phyloP scores from a whole-genome alignment of 768 basidiomycete species.

The Russula sp. region DNA sequence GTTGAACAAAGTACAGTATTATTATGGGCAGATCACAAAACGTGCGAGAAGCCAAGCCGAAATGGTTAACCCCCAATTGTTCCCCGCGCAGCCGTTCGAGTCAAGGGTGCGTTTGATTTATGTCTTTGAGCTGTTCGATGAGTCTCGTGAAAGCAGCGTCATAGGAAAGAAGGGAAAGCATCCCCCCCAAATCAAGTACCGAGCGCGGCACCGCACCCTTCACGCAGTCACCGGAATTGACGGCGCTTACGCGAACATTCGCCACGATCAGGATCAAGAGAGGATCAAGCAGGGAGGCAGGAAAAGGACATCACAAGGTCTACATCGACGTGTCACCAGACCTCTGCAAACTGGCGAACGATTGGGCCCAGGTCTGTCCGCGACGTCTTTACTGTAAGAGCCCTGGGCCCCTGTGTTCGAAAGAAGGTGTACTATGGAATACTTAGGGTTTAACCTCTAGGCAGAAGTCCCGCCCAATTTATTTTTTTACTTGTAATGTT shows the following conservation, averaged over 20 bases:
- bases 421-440: background rate
- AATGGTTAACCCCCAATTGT: too few relatives aligned
- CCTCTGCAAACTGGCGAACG: background rate
- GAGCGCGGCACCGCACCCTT: background rate
- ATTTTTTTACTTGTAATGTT: background rate
- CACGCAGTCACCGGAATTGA: background rate
- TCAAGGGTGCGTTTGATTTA: too few relatives aligned
- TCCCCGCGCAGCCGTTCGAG: too few relatives aligned
- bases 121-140: too few relatives aligned
- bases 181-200: too few relatives aligned
- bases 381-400: too few relatives aligned
- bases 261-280: too few relatives aligned
- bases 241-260: background rate
- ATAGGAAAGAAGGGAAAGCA: too few relatives aligned
- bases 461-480: background rate
- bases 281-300: background rate
- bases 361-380: background rate
- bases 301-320: background rate
- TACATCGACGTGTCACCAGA: background rate
- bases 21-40: too few relatives aligned
- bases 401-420: background rate
- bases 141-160: too few relatives aligned
- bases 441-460: constrained; percentile 15
- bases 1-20: too few relatives aligned
- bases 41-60: too few relatives aligned